Conservation (phyloP, 495 filamentous ascomycete genomes). For the Astrothelium macrocarpum region DNA sequence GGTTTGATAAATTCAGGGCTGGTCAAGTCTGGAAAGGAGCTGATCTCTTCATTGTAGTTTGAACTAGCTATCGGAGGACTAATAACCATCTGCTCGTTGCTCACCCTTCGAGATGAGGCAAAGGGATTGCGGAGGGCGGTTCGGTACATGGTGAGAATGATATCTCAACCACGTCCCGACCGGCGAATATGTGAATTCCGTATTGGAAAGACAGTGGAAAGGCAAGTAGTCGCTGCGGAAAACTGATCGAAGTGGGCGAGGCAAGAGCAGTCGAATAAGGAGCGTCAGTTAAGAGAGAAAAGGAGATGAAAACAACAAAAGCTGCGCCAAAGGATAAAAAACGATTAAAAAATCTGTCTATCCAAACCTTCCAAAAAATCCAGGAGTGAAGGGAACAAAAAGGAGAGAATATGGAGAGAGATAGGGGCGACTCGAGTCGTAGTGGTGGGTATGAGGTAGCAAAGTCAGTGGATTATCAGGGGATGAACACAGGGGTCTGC, state of each 20-base stretch:
- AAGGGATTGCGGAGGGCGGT: conserved; percentile 1
- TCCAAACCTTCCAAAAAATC: no score
- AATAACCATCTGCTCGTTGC: not conserved
- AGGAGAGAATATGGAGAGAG: not conserved
- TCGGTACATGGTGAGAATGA: not conserved
- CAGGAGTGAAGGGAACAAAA: no score
- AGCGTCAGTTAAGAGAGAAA: no score
- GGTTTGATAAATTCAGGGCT: not conserved
- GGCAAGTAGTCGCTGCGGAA: no score
- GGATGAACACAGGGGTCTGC: not conserved
- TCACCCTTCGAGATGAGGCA: not conserved
- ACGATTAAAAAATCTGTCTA: no score
- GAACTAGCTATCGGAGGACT: not conserved
- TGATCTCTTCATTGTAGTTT: not conserved
- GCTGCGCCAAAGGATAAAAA: no score
- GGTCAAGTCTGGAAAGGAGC: not conserved
- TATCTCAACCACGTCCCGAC: not conserved
- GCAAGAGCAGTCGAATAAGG: no score
- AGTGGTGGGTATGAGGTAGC: not conserved
- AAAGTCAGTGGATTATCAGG: not conserved
- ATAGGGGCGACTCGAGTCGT: not conserved
- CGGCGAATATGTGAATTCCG: not conserved
- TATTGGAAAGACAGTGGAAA: no score
- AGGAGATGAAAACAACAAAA: no score
- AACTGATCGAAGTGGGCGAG: no score